phyloP scores from a whole-genome alignment of 2,329 filamentous ascomycete species.

The Talaromyces funiculosus region DNA sequence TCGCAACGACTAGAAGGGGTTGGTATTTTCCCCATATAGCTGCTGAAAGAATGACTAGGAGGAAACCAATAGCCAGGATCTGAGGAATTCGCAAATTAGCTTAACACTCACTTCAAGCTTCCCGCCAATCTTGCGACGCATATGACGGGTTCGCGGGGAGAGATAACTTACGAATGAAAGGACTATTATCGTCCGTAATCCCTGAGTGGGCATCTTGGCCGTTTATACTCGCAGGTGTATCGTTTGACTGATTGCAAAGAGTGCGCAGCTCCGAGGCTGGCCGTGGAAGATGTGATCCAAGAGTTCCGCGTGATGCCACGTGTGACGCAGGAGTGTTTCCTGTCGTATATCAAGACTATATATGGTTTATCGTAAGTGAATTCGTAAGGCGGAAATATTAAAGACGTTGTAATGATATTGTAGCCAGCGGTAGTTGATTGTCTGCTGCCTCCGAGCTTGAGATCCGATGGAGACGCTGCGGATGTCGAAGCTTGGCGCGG shows the following conservation, averaged over 20 bases:
- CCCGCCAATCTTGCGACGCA: background rate
- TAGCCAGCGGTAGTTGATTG: background rate
- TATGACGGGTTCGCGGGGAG: background rate
- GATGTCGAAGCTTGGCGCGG: conserved; percentile 9
- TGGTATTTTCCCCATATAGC: conserved; percentile 94
- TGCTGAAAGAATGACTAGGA: conserved; percentile 96
- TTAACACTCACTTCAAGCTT: background rate
- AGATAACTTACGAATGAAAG: conserved; percentile 77
- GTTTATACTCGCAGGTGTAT: conserved; percentile 17
- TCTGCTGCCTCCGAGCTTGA: conserved; percentile 1
- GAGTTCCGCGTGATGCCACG: background rate
- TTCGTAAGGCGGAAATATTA: background rate
- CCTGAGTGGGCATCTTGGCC: conserved; percentile 57
- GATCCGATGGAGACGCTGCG: background rate
- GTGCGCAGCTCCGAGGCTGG: conserved; percentile 4
- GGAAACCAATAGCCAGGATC: conserved; percentile 95
- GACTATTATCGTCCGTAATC: conserved; percentile 97
- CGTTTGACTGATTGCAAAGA: background rate
- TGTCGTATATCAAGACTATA: background rate
- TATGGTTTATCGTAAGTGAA: background rate
- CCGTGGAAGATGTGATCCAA: background rate
- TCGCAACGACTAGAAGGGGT: conserved; percentile 89
- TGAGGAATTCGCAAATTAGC: conserved; percentile 26
- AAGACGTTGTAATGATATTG: background rate
- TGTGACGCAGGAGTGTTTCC: background rate